Conservation (phyloP, 768 basidiomycete species). For the Boletus patriciae region DNA sequence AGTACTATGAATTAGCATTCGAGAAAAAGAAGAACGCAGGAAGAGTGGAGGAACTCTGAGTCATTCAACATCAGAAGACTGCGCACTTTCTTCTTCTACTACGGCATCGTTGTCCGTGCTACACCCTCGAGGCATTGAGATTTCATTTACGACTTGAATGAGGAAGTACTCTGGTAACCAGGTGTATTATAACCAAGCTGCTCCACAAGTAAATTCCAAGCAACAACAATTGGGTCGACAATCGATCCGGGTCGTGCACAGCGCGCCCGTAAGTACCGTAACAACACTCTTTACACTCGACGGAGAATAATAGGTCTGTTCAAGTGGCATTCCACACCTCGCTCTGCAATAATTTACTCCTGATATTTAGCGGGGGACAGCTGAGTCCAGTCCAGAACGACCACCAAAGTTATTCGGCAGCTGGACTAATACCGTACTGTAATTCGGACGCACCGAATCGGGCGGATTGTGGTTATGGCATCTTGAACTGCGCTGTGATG, state of each 20-base stretch:
- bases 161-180: too few species aligned
- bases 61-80: neutral
- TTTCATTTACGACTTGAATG: neutral
- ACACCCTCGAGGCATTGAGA: neutral
- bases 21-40: neutral
- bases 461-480: neutral
- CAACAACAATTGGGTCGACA: neutral
- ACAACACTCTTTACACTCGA: neutral
- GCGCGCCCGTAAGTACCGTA: neutral
- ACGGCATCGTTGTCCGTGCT: neutral
- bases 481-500: neutral
- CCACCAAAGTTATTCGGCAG: neutral
- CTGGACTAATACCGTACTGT: neutral
- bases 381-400: too few species aligned
- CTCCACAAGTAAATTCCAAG: neutral
- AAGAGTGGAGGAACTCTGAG: neutral
- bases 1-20: neutral
- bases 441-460: neutral
- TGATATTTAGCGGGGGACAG: too few species aligned
- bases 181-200: neutral
- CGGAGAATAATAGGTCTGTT: too few species aligned
- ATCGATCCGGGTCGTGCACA: neutral
- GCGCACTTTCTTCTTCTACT: too few species aligned
- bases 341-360: too few species aligned
- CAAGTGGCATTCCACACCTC: too few species aligned